Percentiles rank a stretch among this genome's conserved stretches.
Conservation (phyloP, 192 early-diverging fungal species). For the Linnemannia exigua region DNA sequence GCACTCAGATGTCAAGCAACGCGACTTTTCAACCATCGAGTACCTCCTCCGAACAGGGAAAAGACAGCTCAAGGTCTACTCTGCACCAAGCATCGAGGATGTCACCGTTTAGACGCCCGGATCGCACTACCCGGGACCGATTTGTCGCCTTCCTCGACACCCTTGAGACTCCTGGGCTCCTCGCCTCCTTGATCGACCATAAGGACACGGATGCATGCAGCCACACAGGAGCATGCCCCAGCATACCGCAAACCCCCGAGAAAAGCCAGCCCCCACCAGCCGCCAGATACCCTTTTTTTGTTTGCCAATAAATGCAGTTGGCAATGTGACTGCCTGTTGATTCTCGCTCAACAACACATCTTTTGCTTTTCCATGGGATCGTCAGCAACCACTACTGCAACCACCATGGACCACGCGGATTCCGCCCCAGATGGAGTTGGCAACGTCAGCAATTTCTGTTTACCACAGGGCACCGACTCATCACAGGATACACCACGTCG, state of each 20-base stretch:
- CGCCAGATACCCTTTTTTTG: background rate
- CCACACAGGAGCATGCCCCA: background rate
- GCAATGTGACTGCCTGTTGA: background rate
- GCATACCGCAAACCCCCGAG: background rate
- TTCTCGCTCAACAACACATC: background rate
- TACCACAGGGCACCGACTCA: background rate
- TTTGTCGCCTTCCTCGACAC: background rate
- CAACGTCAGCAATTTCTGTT: background rate
- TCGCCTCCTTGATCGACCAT: background rate
- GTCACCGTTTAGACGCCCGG: slow-evolving; percentile 48
- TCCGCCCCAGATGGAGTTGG: background rate
- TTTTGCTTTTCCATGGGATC: background rate
- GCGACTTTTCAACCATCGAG: slow-evolving; percentile 79
- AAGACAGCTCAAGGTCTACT: slow-evolving; percentile 74
- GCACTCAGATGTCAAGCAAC: slow-evolving; percentile 65
- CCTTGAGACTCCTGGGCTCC: background rate
- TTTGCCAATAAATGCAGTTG: background rate
- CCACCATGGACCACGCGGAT: background rate
- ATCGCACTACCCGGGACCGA: no score
- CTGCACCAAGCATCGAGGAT: slow-evolving; percentile 72
- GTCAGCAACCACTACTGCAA: background rate
- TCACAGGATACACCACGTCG: no score
- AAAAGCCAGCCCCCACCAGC: background rate
- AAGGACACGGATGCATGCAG: background rate
- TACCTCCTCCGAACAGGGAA: slow-evolving; percentile 76